A percentile compares a stretch with the other conserved stretches of the same genome.
phyloP scores from a whole-genome alignment of 2,329 filamentous ascomycete genomes.

The Blumeria hordei region DNA sequence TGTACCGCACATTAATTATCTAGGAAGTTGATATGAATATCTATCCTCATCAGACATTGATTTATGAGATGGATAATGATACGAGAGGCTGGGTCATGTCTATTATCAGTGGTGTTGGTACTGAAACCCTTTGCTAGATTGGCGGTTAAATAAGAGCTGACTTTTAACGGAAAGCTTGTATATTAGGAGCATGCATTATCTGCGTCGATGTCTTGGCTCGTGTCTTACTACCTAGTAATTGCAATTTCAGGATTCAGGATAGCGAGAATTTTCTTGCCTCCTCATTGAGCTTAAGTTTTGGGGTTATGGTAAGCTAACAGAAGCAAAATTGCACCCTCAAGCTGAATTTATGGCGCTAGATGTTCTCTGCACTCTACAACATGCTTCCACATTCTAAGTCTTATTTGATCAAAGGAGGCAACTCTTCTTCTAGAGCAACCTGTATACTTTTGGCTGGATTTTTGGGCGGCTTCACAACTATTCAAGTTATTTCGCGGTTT shows the following conservation, averaged over 20 bases:
- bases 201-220: slow-evolving; percentile 63
- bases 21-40: too few species aligned
- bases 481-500: slow-evolving; percentile 47
- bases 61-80: slow-evolving; percentile 39
- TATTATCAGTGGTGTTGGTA: slow-evolving; percentile 52
- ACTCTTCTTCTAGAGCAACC: slow-evolving; percentile 40
- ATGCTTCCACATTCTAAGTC: slow-evolving; percentile 73
- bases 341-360: slow-evolving; percentile 22
- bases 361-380: slow-evolving; percentile 77
- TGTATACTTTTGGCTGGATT: slow-evolving; percentile 48
- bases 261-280: slow-evolving; percentile 71
- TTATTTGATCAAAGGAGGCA: slow-evolving; percentile 48
- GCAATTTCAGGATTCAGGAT: slow-evolving; percentile 65
- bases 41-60: too few species aligned
- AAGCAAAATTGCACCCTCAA: not conserved
- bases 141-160: not conserved
- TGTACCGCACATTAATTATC: too few species aligned
- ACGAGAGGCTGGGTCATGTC: slow-evolving; percentile 84
- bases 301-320: slow-evolving; percentile 57
- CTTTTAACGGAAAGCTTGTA: slow-evolving; percentile 23
- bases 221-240: slow-evolving; percentile 40
- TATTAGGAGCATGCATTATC: slow-evolving; percentile 61
- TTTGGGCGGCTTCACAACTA: slow-evolving; percentile 46
- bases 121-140: slow-evolving; percentile 7
- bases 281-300: slow-evolving; percentile 79